Base-by-base conservation (phyloP, 345 rosid genomes). In the Pistacia integerrima region DNA sequence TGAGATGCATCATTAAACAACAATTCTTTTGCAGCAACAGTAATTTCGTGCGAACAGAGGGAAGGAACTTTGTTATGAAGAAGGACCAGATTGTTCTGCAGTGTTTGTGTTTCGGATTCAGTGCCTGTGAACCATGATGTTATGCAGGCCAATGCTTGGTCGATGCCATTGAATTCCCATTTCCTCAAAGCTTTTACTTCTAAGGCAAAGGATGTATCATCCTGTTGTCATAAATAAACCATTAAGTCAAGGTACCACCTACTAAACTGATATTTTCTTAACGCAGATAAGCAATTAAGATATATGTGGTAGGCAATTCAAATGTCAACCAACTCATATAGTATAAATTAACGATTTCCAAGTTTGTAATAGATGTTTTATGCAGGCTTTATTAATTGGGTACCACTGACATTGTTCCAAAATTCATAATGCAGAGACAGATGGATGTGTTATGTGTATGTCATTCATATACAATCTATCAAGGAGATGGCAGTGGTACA, bases 131-230 rank as follows among this genome's bases (percentile, higher is more conserved):
- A 78, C 77, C 81, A 78, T 17, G 46, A 52, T 60, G 74, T 51
- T 56, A 74, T 41, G 44, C 64, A 51, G 74, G 74, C 49, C 63
- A 67, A 36, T 35, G 77, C 74, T 55, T 67, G 74, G 16, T 5
- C 49, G 52, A 78, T 54, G 65, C 58, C 36, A 20, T 74, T 52
- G 35, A 79, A 79, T 54, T 79, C 78, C 78, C 78, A 78, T 51
- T 51, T 78, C 54, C 64, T 73, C 74, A 78, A 11, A 20, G 49
- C 35, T 73, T 78, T 73, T 46, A 61, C 69, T 60, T 78, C 77
- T 61, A 67, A 61, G 60, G 77, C 77, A 11, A 67, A 41, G 41
- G 81, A 73, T 78, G 77, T 61, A 59, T 73, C 81, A 59, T 46
- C 74, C 77, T 73, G 81, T 70, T 14, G 33, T 11, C 41, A 74